phyloP scores from a whole-genome alignment of 495 filamentous ascomycete genomes.

The Hypoxylon subgilvum region DNA sequence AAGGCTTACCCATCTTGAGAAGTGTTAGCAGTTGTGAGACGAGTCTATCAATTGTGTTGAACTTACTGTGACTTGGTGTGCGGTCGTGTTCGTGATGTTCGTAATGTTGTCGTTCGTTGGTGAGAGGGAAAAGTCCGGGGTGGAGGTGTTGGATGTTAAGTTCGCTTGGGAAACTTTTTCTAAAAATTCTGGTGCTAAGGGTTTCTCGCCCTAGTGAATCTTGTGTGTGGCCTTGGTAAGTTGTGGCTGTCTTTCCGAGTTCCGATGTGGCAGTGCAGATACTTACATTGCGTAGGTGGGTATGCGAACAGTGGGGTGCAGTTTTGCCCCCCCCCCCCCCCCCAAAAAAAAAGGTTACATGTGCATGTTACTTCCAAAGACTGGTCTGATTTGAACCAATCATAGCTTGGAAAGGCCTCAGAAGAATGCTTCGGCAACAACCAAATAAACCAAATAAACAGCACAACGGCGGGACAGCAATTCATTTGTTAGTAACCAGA shows the following conservation, averaged over 20 bases:
- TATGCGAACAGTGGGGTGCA: too few relatives aligned
- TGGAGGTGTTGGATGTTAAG: constrained; percentile 26
- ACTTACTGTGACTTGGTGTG: constrained; percentile 53
- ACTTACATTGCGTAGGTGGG: too few relatives aligned
- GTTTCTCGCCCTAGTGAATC: constrained; percentile 43
- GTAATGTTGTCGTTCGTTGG: constrained; percentile 30
- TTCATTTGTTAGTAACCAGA: too few relatives aligned
- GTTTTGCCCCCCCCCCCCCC: too few relatives aligned
- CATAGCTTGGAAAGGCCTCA: constrained; percentile 1
- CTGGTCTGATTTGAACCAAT: constrained; percentile 16
- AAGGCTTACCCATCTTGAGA: constrained; percentile 58
- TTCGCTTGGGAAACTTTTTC: constrained; percentile 44
- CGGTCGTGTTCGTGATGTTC: constrained; percentile 36
- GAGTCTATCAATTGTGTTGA: constrained; percentile 6
- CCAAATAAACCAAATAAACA: too few relatives aligned
- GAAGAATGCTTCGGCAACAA: constrained; percentile 20
- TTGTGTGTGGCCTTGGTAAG: background rate
- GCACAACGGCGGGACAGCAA: too few relatives aligned
- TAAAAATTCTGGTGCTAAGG: constrained; percentile 43
- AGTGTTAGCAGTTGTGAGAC: constrained; percentile 38
- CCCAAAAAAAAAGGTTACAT: background rate
- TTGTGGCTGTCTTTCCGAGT: constrained; percentile 11
- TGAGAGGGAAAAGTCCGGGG: constrained; percentile 33
- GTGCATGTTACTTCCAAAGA: background rate
- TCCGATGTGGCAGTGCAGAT: constrained; percentile 17